Evolutionary conservation across 2,329 filamentous ascomycete species (phyloP).

Genomic region (Pestalotiopsis sp.): DNA sequence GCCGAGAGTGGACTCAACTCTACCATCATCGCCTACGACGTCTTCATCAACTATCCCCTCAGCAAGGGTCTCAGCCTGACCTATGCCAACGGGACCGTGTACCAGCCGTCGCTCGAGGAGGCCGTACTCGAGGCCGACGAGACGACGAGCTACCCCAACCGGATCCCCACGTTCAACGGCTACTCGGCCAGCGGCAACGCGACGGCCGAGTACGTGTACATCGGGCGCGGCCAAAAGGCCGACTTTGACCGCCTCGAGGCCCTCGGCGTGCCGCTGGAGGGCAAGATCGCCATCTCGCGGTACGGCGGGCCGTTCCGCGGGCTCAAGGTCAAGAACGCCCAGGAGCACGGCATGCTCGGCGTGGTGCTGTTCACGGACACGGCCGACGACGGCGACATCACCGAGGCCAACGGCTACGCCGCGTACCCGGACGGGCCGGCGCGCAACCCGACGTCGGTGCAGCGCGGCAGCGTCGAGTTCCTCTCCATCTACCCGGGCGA

Average conservation of each 20-base stretch:
- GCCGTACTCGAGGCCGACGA: conserved; percentile 73
- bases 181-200: conserved; percentile 81
- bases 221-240: conserved; percentile 73
- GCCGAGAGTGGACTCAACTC: conserved; percentile 31
- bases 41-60: conserved; percentile 52
- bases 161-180: conserved; percentile 80
- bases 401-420: conserved; percentile 72
- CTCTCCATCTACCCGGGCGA: conserved; percentile 64
- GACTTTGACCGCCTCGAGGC: conserved; percentile 74
- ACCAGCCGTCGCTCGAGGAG: conserved; percentile 71
- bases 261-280: conserved; percentile 69
- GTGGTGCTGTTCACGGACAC: conserved; percentile 75
- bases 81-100: conserved; percentile 48
- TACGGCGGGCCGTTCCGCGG: conserved; percentile 81
- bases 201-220: conserved; percentile 75
- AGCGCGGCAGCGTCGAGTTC: conserved; percentile 77
- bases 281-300: conserved; percentile 78
- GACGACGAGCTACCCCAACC: conserved; percentile 69
- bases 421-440: conserved; percentile 78
- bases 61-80: conserved; percentile 51
- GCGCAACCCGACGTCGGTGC: conserved; percentile 75
- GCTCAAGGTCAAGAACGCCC: conserved; percentile 80
- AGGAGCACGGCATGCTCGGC: conserved; percentile 76
- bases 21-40: conserved; percentile 31
- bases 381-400: conserved; percentile 74